Evolutionary conservation across 73 alveolate genomes (phyloP).

Genomic region (Stentor roeselii): DNA sequence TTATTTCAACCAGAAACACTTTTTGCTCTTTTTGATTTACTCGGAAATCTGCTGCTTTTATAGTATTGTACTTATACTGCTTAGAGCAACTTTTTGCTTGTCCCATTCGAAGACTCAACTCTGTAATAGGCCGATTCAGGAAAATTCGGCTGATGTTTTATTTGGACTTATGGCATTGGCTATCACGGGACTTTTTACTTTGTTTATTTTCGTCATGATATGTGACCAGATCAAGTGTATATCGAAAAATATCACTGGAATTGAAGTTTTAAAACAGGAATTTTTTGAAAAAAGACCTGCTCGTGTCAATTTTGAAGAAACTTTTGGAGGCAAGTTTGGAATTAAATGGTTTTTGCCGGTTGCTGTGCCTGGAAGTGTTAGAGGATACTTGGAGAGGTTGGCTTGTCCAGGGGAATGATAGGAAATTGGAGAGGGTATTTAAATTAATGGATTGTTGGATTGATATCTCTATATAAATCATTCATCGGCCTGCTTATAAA

Average conservation of each 20-base stretch:
- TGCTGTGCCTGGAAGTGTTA: not conserved
- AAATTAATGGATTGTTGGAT: no score
- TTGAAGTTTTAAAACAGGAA: not conserved
- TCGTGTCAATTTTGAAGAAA: conserved; percentile 17
- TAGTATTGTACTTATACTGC: not conserved
- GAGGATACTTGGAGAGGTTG: not conserved
- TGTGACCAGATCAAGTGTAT: conserved; percentile 6
- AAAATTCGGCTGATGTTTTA: not conserved
- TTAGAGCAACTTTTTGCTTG: conserved; percentile 7
- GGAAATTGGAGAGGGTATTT: no score
- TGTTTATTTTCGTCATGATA: not conserved
- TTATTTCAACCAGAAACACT: conserved; percentile 60
- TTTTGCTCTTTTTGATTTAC: conserved; percentile 64
- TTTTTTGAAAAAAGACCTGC: not conserved
- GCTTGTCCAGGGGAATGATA: no score
- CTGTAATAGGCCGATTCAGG: not conserved
- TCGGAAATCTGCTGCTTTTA: not conserved
- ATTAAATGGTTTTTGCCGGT: conserved; percentile 22
- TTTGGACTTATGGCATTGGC: not conserved
- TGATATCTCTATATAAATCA: no score
- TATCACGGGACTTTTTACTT: not conserved
- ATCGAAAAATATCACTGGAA: conserved; percentile 4
- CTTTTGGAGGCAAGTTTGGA: conserved; percentile 29
- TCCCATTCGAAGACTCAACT: not conserved
- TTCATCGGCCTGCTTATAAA: no score